Conservation (phyloP, 441 rosid species). For the Metrosideros polymorpha region DNA sequence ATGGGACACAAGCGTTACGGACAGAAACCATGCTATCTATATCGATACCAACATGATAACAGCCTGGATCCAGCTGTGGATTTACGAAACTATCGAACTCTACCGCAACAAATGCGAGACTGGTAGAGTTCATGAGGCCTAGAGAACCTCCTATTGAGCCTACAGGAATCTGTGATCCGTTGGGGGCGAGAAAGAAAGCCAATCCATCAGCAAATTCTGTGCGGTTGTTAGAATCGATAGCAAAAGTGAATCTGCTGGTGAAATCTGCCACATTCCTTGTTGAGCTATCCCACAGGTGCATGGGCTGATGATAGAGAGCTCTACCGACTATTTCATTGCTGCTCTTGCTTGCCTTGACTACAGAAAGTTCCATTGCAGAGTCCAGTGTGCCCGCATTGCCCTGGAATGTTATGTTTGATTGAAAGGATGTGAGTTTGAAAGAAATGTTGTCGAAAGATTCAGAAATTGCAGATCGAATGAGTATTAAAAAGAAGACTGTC, state of each 20-base stretch:
- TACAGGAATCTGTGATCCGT: background rate
- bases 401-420: background rate
- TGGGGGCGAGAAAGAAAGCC: background rate
- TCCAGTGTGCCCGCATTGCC: background rate
- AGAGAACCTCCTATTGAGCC: background rate
- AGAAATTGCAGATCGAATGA: background rate
- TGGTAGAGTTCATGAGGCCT: background rate
- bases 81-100: background rate
- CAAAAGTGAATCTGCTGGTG: background rate
- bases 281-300: background rate
- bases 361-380: background rate
- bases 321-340: background rate
- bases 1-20: fast-evolving
- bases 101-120: background rate
- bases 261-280: background rate
- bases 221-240: fast-evolving
- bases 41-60: background rate
- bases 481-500: background rate
- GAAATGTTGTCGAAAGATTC: background rate
- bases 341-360: background rate
- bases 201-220: background rate
- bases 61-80: background rate
- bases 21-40: background rate
- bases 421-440: background rate
- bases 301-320: background rate